Evolutionary conservation across 75 land plant genomes (phyloP).

Genomic region (Sequoia sempervirens): DNA sequence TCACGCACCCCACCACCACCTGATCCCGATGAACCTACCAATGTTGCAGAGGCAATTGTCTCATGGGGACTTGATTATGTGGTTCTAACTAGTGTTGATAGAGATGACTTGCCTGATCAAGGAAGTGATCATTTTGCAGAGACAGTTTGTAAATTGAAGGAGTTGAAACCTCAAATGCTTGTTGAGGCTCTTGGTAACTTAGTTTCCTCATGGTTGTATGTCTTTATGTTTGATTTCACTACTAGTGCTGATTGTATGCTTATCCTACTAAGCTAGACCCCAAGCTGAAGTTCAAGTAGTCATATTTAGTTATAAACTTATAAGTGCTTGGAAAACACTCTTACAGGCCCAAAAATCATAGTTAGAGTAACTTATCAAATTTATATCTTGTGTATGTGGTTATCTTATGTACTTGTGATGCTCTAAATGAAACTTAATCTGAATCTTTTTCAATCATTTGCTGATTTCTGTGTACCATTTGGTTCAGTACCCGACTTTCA

Average conservation of each 20-base stretch:
- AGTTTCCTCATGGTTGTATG: background rate
- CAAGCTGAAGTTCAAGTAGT: background rate
- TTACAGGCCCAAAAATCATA: background rate
- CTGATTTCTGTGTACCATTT: background rate
- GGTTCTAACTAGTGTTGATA: constrained; percentile 93
- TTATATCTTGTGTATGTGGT: background rate
- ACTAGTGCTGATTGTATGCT: background rate
- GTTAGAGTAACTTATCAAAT: background rate
- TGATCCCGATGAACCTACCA: constrained; percentile 81
- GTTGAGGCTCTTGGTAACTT: constrained; percentile 89
- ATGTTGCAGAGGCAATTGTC: constrained; percentile 95
- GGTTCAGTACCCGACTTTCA: constrained; percentile 90
- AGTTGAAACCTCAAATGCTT: constrained; percentile 77
- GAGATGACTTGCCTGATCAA: constrained; percentile 95
- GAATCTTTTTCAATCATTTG: background rate
- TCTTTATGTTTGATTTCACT: background rate
- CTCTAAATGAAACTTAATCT: background rate
- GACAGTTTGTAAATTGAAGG: constrained; percentile 76
- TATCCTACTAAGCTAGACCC: background rate
- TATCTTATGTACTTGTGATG: background rate
- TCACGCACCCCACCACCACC: constrained; percentile 91
- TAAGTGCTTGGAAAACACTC: background rate
- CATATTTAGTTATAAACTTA: background rate
- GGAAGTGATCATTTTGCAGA: constrained; percentile 96
- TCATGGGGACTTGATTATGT: constrained; percentile 98